phyloP scores from a whole-genome alignment of 257 asterid species.

The Penstemon newberryi region DNA sequence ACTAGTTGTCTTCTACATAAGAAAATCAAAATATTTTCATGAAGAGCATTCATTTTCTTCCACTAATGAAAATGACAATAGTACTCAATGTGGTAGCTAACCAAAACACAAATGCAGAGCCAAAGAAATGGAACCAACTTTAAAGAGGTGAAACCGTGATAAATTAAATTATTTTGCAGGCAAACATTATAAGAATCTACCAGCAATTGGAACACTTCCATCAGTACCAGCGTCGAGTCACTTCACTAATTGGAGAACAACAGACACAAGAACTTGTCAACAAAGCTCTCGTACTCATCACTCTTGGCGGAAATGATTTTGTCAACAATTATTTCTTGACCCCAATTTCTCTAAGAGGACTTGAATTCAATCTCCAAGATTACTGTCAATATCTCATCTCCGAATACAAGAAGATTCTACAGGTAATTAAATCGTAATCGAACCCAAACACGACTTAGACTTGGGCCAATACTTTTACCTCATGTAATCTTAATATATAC shows the following conservation, averaged over 20 bases:
- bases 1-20: too few species aligned
- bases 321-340: conserved; percentile 75
- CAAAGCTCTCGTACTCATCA: conserved; percentile 59
- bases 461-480: too few species aligned
- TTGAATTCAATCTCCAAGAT: conserved; percentile 48
- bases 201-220: conserved; percentile 44
- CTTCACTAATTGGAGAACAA: conserved; percentile 47
- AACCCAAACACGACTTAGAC: too few species aligned
- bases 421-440: conserved; percentile 30
- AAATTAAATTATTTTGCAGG: conserved; percentile 31
- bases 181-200: conserved; percentile 49
- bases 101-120: too few species aligned
- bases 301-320: conserved; percentile 78
- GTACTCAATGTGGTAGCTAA: too few species aligned
- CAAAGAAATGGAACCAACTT: too few species aligned
- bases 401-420: conserved; percentile 56
- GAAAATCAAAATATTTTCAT: too few species aligned
- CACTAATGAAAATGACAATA: too few species aligned
- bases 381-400: conserved; percentile 50
- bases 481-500: too few species aligned
- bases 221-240: conserved; percentile 52
- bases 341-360: conserved; percentile 49
- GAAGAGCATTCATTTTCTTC: too few species aligned
- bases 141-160: not conserved
- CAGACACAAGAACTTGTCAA: conserved; percentile 46